Conservation (phyloP, 2,329 filamentous ascomycete species). For the Mycosphaerella arachidis region DNA sequence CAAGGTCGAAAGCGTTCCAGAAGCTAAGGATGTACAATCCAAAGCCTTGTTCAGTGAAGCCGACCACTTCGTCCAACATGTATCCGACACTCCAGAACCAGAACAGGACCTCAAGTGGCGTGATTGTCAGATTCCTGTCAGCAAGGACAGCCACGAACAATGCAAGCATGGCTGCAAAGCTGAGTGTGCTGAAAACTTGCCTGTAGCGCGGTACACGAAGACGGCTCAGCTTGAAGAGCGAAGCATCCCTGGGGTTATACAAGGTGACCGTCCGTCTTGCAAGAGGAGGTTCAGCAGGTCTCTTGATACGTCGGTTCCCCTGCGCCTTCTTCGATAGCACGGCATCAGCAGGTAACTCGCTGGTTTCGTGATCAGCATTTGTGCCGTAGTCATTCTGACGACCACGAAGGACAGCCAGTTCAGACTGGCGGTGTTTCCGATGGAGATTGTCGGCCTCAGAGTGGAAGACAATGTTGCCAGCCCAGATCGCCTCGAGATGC, state of each 20-base stretch:
- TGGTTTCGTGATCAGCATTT: conserved; percentile 23
- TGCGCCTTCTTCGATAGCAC: conserved; percentile 28
- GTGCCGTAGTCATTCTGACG: conserved; percentile 39
- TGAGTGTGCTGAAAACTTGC: conserved; percentile 83
- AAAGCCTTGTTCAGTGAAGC: conserved; percentile 95
- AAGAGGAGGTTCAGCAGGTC: conserved; percentile 28
- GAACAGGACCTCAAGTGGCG: conserved; percentile 78
- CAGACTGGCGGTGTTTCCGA: conserved; percentile 47
- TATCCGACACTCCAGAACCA: conserved; percentile 98
- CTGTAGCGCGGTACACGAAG: conserved; percentile 87
- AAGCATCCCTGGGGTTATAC: conserved; percentile 87
- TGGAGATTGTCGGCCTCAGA: conserved; percentile 82
- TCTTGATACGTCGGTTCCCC: conserved; percentile 16
- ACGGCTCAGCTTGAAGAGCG: conserved; percentile 83
- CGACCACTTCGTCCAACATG: conserved; percentile 93
- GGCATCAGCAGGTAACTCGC: conserved; percentile 29
- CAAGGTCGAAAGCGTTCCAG: conserved; percentile 93
- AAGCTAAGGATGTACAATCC: conserved; percentile 96
- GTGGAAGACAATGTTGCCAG: conserved; percentile 90
- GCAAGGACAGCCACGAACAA: conserved; percentile 80
- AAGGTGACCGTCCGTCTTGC: conserved; percentile 72
- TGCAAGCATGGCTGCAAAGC: conserved; percentile 76
- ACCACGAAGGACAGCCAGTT: conserved; percentile 22
- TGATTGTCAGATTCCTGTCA: conserved; percentile 73
- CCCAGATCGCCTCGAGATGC: conserved; percentile 96